Conservation (phyloP, 2,329 filamentous ascomycete genomes). For the Epichloe sibirici region DNA sequence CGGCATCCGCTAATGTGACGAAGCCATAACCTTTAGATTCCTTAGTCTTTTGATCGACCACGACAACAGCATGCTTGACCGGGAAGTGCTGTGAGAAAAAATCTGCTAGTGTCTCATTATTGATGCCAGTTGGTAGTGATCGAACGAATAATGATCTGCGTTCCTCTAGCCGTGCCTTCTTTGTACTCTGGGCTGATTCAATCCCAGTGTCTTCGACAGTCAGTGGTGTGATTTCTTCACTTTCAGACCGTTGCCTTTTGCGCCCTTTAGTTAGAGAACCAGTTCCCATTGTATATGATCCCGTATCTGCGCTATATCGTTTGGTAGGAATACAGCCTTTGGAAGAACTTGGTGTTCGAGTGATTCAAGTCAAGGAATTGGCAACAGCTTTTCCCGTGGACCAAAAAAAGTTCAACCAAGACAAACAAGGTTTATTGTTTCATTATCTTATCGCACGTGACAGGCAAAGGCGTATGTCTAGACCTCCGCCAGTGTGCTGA, state of each 20-base stretch:
- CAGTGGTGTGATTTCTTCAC: slow-evolving; percentile 19
- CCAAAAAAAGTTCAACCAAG: not conserved
- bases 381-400: not conserved
- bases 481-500: not conserved
- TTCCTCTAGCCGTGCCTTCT: slow-evolving; percentile 47
- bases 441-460: slow-evolving; percentile 24
- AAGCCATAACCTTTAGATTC: slow-evolving; percentile 88
- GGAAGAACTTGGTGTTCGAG: not conserved
- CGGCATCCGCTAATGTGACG: slow-evolving; percentile 88
- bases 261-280: slow-evolving; percentile 14
- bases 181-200: slow-evolving; percentile 25
- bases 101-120: slow-evolving; percentile 69
- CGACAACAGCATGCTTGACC: slow-evolving; percentile 90
- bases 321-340: not conserved
- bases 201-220: slow-evolving; percentile 21
- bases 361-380: not conserved
- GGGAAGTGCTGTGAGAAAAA: slow-evolving; percentile 92
- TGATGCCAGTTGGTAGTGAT: slow-evolving; percentile 65
- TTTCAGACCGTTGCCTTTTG: slow-evolving; percentile 23
- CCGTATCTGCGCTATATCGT: not conserved
- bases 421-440: not conserved
- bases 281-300: not conserved
- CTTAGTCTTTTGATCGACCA: slow-evolving; percentile 75
- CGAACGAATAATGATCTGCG: slow-evolving; percentile 79
- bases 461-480: slow-evolving; percentile 8